Conservation (phyloP, 257 asterid genomes). For the Jacaranda copaia region DNA sequence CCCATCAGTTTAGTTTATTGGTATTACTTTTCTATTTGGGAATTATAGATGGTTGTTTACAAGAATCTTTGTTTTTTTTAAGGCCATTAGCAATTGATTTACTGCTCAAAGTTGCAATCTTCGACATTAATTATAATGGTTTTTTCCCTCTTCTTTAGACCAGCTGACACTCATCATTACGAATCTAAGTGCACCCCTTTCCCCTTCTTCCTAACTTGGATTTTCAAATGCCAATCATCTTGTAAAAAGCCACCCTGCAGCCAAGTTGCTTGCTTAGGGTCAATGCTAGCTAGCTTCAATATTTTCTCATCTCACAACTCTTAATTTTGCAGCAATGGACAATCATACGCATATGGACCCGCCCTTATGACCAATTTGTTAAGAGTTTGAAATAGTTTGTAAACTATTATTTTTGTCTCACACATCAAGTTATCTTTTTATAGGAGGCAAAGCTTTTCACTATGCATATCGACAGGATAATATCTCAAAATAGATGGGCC, state of each 20-base stretch:
- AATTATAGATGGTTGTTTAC: slow-evolving; percentile 17
- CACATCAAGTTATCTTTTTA: too few relatives aligned
- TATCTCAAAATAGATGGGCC: too few relatives aligned
- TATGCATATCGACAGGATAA: too few relatives aligned
- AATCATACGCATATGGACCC: too few relatives aligned
- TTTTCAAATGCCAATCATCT: slow-evolving; percentile 36
- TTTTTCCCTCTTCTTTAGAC: slow-evolving; percentile 31
- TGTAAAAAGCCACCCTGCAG: slow-evolving; percentile 16
- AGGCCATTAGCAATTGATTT: slow-evolving; percentile 29
- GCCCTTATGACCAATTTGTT: too few relatives aligned
- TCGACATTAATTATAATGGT: slow-evolving; percentile 26
- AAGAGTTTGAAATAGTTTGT: too few relatives aligned
- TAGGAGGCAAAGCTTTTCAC: too few relatives aligned
- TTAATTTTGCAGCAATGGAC: background rate
- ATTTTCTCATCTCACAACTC: background rate
- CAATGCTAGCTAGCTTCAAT: background rate
- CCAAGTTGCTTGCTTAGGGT: slow-evolving; percentile 21
- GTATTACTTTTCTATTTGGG: slow-evolving; percentile 39
- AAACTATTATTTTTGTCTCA: too few relatives aligned
- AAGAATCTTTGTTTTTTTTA: slow-evolving; percentile 26
- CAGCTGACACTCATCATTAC: slow-evolving; percentile 35
- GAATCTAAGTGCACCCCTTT: slow-evolving; percentile 22
- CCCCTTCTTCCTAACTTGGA: slow-evolving; percentile 23
- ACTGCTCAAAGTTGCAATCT: slow-evolving; percentile 18
- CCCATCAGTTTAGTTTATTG: slow-evolving; percentile 25